These are phyloP conservation scores for Paulownia fortunei DNA, from an alignment of 257 asterid species.

Conservation along the genomic window DNA sequence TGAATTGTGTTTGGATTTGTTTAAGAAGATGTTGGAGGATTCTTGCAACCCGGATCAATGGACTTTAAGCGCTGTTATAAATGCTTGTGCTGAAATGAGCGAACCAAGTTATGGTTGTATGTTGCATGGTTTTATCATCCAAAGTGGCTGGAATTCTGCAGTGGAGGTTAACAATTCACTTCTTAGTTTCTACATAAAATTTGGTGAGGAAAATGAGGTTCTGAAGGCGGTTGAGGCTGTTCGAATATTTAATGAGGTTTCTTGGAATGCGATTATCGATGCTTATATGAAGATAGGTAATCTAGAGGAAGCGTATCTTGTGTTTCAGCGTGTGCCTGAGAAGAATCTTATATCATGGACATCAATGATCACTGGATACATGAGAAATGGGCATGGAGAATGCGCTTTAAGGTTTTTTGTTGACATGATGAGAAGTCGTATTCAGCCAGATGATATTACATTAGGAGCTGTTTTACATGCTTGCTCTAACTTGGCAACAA, in stretches of 20 bases:
- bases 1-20: slow-evolving; percentile 49
- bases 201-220: slow-evolving; percentile 52
- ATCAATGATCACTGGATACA: slow-evolving; percentile 64
- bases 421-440: slow-evolving; percentile 41
- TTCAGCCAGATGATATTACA: slow-evolving; percentile 62
- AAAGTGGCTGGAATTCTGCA: slow-evolving; percentile 69
- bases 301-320: slow-evolving; percentile 45
- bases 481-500: slow-evolving; percentile 58
- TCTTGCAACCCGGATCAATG: slow-evolving; percentile 61
- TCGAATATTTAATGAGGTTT: slow-evolving; percentile 47
- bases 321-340: slow-evolving; percentile 47
- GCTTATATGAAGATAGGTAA: slow-evolving; percentile 75
- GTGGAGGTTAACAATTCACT: slow-evolving; percentile 69
- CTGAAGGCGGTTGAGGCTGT: slow-evolving; percentile 47
- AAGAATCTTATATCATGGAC: slow-evolving; percentile 76
- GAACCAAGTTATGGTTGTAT: slow-evolving; percentile 44
- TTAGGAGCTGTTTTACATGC: slow-evolving; percentile 78
- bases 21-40: slow-evolving; percentile 66
- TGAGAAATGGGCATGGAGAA: slow-evolving; percentile 62
- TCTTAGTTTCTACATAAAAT: slow-evolving; percentile 59
- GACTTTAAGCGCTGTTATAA: slow-evolving; percentile 68
- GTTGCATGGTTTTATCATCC: slow-evolving; percentile 54
- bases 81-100: slow-evolving; percentile 55
- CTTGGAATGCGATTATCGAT: slow-evolving; percentile 70
- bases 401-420: slow-evolving; percentile 49